Evolutionary conservation across 805 yeast species (phyloP).

Genomic region (Wickerhamiella australiensis): DNA sequence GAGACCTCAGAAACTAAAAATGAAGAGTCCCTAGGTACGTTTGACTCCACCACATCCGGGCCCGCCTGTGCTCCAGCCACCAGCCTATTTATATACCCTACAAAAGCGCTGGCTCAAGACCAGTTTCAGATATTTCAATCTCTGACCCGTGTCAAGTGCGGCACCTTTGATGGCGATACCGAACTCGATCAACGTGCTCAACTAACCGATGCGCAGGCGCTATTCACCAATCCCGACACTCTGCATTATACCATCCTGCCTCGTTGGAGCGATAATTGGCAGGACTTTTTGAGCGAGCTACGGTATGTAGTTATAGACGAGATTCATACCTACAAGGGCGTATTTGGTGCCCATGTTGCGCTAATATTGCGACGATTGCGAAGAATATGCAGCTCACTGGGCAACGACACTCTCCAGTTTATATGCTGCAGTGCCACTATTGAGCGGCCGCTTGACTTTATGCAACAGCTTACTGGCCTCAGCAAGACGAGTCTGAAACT

Average conservation of each 20-base stretch:
- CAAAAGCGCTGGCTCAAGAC: slow-evolving; percentile 96
- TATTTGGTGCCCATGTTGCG: slow-evolving; percentile 89
- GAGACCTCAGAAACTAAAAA: no score
- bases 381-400: slow-evolving; percentile 45
- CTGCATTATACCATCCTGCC: slow-evolving; percentile 79
- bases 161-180: slow-evolving; percentile 93
- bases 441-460: slow-evolving; percentile 57
- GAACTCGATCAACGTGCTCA: slow-evolving; percentile 45
- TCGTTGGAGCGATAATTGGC: slow-evolving; percentile 56
- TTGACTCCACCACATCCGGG: no score
- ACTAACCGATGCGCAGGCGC: slow-evolving; percentile 55
- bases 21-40: no score
- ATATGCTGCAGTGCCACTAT: slow-evolving; percentile 94
- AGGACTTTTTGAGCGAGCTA: slow-evolving; percentile 48
- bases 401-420: slow-evolving; percentile 46
- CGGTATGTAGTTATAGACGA: slow-evolving; percentile 71
- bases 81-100: slow-evolving; percentile 84
- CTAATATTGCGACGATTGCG: slow-evolving; percentile 68
- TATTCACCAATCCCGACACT: slow-evolving; percentile 93
- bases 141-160: slow-evolving; percentile 45
- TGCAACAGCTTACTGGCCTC: slow-evolving; percentile 63
- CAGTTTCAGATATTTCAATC: slow-evolving; percentile 72
- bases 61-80: slow-evolving; percentile 44
- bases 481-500: slow-evolving; percentile 37
- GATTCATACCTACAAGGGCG: slow-evolving; percentile 76